Evolutionary conservation across 805 yeast genomes (phyloP), one percentile per base, ranked within the genome.

Genomic region (Candida ovalis): DNA sequence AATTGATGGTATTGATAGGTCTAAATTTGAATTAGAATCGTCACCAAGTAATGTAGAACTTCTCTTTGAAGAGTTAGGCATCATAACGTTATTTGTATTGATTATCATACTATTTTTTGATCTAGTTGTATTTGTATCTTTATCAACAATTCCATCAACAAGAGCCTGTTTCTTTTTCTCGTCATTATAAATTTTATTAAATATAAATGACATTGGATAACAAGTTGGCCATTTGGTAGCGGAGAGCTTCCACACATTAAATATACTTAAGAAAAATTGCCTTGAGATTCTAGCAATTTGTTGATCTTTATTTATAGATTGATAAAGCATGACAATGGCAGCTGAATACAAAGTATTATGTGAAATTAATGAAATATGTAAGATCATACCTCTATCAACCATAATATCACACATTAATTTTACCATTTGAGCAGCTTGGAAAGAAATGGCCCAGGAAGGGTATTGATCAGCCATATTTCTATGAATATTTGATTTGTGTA

Each of bases 391-490:
- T 73, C 75, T 84, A 39, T 74, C 76, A 27, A 74, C 63, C 51
- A 86, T 56, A 46, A 77, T 79, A 45, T 82, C 82, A 32, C 79
- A 69, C 45, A 86, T 82, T 43, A 79, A 72, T 12, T 84, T 77
- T 49, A 86, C 81, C 82, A 84, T 82, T 57, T 86, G 80, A 1
- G 90, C 87, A 1, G 92, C 88, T 64, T 84, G 89, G 70, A 86
- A 87, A 2, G 90, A 84, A 44, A 86, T 85, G 3, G 89, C 87
- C 86, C 88, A 82, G 3, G 87, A 80, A 3, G 89, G 88, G 41
- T 61, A 61, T 17, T 44, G 42, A 37, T 60, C 59, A 0, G 57
- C 54, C 32, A 58, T 27, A 13, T 56, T 73, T 49, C 77, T 69
- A 32, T 77, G 67, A 58, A 84, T 78, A 57, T 84, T 84, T 5